A percentile compares a stretch with the other conserved stretches of the same genome.
phyloP scores from a whole-genome alignment of 2,329 filamentous ascomycete genomes.

The Neopestalotiopsis sp. region DNA sequence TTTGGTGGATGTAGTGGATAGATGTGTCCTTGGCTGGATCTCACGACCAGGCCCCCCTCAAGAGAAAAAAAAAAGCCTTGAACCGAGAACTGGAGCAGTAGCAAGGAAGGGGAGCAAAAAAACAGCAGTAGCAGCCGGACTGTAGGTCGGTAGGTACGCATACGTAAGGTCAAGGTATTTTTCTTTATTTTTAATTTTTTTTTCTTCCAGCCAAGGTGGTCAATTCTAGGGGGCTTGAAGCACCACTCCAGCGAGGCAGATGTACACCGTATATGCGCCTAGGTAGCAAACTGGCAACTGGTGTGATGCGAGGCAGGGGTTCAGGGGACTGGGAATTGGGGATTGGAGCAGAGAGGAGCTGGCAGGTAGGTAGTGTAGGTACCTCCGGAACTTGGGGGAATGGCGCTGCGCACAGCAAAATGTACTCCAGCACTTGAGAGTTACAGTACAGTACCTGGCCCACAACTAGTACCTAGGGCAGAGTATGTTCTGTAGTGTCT shows the following conservation, averaged over 20 bases:
- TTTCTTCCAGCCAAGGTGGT: neutral
- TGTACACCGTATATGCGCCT: neutral
- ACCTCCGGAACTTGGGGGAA: too few species aligned
- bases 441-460: too few species aligned
- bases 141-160: neutral
- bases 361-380: neutral
- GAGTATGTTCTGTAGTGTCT: neutral
- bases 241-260: neutral
- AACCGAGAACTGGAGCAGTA: neutral
- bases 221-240: neutral
- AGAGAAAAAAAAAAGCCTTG: neutral
- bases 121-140: neutral
- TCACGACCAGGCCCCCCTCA: neutral
- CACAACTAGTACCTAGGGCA: neutral
- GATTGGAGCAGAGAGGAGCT: neutral
- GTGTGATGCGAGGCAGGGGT: conserved; percentile 12
- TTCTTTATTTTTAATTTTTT: neutral
- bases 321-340: neutral
- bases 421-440: neutral
- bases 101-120: neutral
- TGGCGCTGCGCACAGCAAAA: neutral
- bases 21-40: conserved; percentile 14
- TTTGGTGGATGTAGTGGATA: conserved; percentile 12
- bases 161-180: neutral
- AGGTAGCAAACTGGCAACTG: neutral